Percentiles rank a stretch among this genome's conserved stretches.
These are phyloP conservation scores for Kockiozyma suomiensis DNA, from an alignment of 805 yeast species.

Conservation along the genomic window DNA sequence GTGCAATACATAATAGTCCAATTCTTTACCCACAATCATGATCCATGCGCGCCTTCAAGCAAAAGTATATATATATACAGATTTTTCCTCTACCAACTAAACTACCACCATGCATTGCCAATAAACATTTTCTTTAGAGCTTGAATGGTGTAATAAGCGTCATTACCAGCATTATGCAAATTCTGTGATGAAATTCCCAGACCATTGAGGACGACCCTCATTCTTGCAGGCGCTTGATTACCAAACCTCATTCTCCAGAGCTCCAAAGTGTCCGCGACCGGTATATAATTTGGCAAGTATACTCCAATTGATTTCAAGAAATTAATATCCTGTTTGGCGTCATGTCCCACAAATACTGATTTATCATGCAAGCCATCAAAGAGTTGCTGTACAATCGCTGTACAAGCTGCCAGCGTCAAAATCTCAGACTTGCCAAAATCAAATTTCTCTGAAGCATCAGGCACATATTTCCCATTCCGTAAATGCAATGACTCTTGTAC, in stretches of 20 bases:
- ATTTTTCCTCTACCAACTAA: no score
- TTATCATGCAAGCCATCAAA: not conserved
- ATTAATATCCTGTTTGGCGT: constrained; percentile 13
- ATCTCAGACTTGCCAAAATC: constrained; percentile 21
- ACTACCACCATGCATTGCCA: constrained; percentile 2
- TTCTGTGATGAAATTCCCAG: constrained; percentile 13
- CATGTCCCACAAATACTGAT: constrained; percentile 27
- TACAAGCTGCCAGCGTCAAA: not conserved
- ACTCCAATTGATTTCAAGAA: constrained; percentile 8
- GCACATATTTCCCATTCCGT: constrained; percentile 16
- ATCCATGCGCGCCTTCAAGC: not conserved
- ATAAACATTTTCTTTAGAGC: constrained; percentile 14
- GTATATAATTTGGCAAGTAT: not conserved
- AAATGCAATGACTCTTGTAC: constrained; percentile 6
- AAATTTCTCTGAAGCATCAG: constrained; percentile 22
- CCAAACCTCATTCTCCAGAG: constrained; percentile 13
- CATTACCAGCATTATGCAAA: constrained; percentile 34
- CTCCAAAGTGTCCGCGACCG: constrained; percentile 5
- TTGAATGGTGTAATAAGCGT: constrained; percentile 29
- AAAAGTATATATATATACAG: not conserved
- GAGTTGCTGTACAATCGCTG: not conserved
- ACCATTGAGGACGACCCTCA: not conserved
- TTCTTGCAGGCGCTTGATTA: not conserved
- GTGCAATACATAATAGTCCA: no score
- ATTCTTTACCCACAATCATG: not conserved